A percentile compares a stretch with the other conserved stretches of the same genome.
Evolutionary conservation across 768 basidiomycete genomes (phyloP).

Genomic region (Leccinum variicolor): DNA sequence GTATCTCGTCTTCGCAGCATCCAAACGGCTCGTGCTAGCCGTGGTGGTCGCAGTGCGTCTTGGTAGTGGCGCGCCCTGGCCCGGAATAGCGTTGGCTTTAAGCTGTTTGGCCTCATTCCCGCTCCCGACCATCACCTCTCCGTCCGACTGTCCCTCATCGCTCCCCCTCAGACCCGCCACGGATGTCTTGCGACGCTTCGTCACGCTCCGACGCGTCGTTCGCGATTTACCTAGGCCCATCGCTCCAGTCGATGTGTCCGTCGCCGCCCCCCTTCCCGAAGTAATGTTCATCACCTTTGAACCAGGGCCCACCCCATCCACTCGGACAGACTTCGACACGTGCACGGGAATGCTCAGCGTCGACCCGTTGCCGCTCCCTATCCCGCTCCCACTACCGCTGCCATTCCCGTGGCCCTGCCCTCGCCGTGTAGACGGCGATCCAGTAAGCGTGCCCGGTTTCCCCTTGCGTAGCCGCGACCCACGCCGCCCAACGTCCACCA

Average conservation of each 20-base stretch:
- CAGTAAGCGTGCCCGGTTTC: neutral
- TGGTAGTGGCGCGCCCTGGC: neutral
- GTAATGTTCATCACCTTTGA: neutral
- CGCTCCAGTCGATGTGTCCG: too few relatives aligned
- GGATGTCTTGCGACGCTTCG: constrained; percentile 9
- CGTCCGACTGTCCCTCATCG: too few relatives aligned
- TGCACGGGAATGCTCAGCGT: too few relatives aligned
- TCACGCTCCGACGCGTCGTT: neutral
- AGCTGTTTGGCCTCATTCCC: neutral
- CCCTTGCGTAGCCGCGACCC: constrained; percentile 17
- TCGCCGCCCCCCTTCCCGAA: too few relatives aligned
- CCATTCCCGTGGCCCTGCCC: too few relatives aligned
- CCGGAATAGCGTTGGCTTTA: too few relatives aligned
- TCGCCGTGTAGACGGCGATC: neutral
- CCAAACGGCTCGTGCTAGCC: neutral
- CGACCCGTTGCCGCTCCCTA: too few relatives aligned
- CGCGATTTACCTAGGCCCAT: neutral
- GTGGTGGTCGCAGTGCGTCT: neutral
- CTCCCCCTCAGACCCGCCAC: neutral
- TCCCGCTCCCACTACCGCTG: too few relatives aligned
- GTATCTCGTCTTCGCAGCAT: neutral
- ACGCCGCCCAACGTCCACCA: neutral
- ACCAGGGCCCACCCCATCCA: constrained; percentile 14
- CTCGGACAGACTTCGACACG: too few relatives aligned
- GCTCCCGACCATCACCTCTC: constrained; percentile 8